Percentiles rank a stretch among this genome's conserved stretches.
Conservation (phyloP, 257 asterid species). For the Salvia rosmarinus region DNA sequence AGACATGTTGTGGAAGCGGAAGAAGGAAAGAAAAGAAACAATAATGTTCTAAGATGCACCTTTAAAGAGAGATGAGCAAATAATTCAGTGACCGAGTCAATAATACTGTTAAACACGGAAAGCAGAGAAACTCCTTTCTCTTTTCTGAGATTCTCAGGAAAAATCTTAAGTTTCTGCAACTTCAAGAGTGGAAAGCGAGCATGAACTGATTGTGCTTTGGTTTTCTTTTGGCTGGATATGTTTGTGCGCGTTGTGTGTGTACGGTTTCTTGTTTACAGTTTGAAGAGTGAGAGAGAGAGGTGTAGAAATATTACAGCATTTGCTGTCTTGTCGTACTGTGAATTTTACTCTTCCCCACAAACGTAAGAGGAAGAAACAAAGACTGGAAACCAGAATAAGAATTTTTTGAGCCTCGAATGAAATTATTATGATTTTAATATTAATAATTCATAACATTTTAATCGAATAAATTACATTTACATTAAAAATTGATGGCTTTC, state of each 20-base stretch:
- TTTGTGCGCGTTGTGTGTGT: slow-evolving; percentile 23
- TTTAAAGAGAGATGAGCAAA: slow-evolving; percentile 18
- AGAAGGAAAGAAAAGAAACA: not conserved
- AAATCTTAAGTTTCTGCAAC: slow-evolving; percentile 33
- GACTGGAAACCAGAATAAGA: not conserved
- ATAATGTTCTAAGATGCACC: slow-evolving; percentile 24
- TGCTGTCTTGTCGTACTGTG: slow-evolving; percentile 9
- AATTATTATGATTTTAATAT: not conserved
- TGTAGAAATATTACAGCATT: slow-evolving; percentile 26
- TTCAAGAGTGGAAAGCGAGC: slow-evolving; percentile 25
- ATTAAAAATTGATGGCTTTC: no score
- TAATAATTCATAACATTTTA: no score
- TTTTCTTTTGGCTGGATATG: slow-evolving; percentile 27
- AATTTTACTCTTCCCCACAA: slow-evolving; percentile 1
- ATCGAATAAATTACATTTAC: no score
- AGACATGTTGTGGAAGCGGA: not conserved
- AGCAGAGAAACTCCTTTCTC: slow-evolving; percentile 22
- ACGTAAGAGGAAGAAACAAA: not conserved
- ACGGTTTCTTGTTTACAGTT: slow-evolving; percentile 18
- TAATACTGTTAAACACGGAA: slow-evolving; percentile 17
- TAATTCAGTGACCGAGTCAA: slow-evolving; percentile 14
- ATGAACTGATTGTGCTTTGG: slow-evolving; percentile 23
- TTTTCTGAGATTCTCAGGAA: slow-evolving; percentile 28
- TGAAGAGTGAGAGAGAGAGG: slow-evolving; percentile 16
- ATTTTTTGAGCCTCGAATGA: slow-evolving; percentile 26